Evolutionary conservation across 495 filamentous ascomycete species (phyloP), one percentile per base, ranked within the genome.

Genomic region (Corynascus novoguineensis): DNA sequence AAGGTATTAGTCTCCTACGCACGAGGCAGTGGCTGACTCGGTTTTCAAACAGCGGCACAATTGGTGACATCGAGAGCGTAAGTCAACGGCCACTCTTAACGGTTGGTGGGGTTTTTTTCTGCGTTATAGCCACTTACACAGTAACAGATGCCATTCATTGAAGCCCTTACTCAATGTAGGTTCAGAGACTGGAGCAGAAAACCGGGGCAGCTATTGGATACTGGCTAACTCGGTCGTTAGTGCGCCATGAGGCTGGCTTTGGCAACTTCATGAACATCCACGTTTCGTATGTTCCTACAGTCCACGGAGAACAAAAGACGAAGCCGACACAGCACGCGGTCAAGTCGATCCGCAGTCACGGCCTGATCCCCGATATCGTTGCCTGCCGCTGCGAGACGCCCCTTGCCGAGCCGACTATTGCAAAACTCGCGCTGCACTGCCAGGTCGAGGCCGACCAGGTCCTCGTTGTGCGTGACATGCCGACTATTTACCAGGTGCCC

Each of bases 271-370:
- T 89, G 60, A 84, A 88, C 68, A 96, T 93, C 58, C 84, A 90
- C 66, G 92, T 95, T 41, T 89, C 82, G 9, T 83, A 87, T 45
- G 81, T 96, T 19, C 91, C 90, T 0, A 73, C 92, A 4, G 59
- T 71, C 9, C 52, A 81, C 47, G 82, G 86, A n/a, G 93, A 97
- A 75, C 83, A 93, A 73, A 98, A 97, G 83, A 97, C 90, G 14
- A 98, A 98, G 72, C 93, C 93, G 1, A 97, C 93, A 0, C 93
- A 97, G 69, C 80, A 86, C 59, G 89, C 93, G 34, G 90, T 96
- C 68, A 85, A 84, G 61, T 82, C 88, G 59, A 85, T 87, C 37
- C 81, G 92, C 45, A 88, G 83, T 59, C 84, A 86, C 60, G 92
- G 93, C 63, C 69, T 98, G 54, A 83, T 83, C 55, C 93, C 93